Conservation (phyloP, 495 filamentous ascomycete genomes). For the Daldinia grandis region DNA sequence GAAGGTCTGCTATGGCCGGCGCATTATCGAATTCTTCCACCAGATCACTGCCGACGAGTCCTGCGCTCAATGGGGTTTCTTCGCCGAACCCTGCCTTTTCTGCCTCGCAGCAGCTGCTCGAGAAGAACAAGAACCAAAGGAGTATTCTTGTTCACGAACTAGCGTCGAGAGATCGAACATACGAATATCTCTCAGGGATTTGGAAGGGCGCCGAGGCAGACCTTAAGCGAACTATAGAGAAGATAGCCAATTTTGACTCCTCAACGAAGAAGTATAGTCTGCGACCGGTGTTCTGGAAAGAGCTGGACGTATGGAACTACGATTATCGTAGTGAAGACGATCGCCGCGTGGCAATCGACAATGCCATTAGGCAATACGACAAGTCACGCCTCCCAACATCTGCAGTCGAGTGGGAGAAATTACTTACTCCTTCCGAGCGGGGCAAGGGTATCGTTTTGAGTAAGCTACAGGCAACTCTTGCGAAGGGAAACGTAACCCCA, state of each 20-base stretch:
- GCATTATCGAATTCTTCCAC: constrained; percentile 43
- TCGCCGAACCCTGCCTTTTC: constrained; percentile 62
- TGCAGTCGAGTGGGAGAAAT: constrained; percentile 81
- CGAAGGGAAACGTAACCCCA: constrained; percentile 64
- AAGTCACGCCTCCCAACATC: constrained; percentile 73
- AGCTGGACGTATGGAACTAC: constrained; percentile 84
- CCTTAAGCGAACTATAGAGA: constrained; percentile 62
- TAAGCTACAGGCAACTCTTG: constrained; percentile 69
- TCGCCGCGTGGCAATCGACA: constrained; percentile 81
- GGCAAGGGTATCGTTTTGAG: constrained; percentile 84
- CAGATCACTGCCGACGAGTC: constrained; percentile 71
- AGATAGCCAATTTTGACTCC: constrained; percentile 64
- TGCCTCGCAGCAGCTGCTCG: constrained; percentile 60
- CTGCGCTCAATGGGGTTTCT: constrained; percentile 61
- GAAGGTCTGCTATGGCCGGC: constrained; percentile 51
- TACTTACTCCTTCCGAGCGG: constrained; percentile 77
- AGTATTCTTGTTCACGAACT: constrained; percentile 78
- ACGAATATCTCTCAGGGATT: constrained; percentile 63
- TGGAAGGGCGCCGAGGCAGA: constrained; percentile 68
- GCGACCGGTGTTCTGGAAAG: constrained; percentile 76
- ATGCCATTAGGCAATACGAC: constrained; percentile 84
- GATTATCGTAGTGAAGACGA: constrained; percentile 71
- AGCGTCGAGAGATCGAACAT: constrained; percentile 67
- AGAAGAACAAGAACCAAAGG: constrained; percentile 61
- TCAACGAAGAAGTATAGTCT: constrained; percentile 71